Evolutionary conservation across 805 yeast genomes (phyloP).

Genomic region (Nakazawaea wickerhamii): DNA sequence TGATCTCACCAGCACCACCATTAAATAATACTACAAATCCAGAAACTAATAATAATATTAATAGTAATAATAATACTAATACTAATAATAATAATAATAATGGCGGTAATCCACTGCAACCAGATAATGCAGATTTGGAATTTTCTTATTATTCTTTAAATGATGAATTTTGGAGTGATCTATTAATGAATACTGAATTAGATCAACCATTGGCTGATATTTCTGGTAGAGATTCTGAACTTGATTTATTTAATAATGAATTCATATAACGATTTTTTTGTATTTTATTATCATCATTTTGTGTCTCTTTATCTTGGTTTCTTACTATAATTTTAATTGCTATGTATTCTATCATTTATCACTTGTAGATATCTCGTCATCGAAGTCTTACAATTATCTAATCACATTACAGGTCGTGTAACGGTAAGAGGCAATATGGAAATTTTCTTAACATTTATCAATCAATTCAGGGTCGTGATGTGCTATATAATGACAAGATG

Average conservation of each 20-base stretch:
- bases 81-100: not conserved
- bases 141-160: slow-evolving; percentile 49
- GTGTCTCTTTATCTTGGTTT: not conserved
- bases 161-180: slow-evolving; percentile 71
- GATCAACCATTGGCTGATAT: slow-evolving; percentile 4
- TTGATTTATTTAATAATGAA: not conserved
- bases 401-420: no score
- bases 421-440: not conserved
- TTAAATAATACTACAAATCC: no score
- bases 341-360: no score
- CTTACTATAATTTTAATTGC: no score
- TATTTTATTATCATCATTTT: not conserved
- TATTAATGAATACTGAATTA: slow-evolving; percentile 26
- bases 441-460: no score
- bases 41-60: no score
- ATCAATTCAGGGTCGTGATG: no score
- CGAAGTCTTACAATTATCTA: no score
- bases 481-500: no score
- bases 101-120: not conserved
- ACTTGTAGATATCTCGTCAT: no score
- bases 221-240: not conserved
- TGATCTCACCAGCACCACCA: not conserved
- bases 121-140: slow-evolving; percentile 29
- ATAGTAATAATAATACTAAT: not conserved
- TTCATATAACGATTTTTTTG: slow-evolving; percentile 2